These are phyloP conservation scores for Lentinula sp. DNA, from an alignment of 768 basidiomycete genomes.

Conservation along the genomic window DNA sequence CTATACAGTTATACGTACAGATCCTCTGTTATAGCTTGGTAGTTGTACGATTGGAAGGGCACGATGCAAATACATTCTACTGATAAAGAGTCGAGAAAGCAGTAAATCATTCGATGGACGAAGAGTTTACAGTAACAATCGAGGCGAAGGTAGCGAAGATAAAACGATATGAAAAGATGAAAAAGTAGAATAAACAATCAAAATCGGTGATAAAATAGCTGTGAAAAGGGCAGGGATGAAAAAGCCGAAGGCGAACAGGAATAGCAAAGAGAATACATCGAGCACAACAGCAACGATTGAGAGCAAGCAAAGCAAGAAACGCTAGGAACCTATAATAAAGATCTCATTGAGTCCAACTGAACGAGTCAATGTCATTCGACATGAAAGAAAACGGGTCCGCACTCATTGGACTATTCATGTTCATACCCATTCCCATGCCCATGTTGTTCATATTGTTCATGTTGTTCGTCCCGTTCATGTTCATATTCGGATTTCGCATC, in stretches of 20 bases:
- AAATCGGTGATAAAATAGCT: neutral
- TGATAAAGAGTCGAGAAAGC: no score
- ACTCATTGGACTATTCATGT: slow-evolving; percentile 12
- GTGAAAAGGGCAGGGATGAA: neutral
- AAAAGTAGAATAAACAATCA: neutral
- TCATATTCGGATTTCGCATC: slow-evolving; percentile 3
- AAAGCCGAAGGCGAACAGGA: slow-evolving; percentile 11
- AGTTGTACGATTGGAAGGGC: slow-evolving; percentile 7
- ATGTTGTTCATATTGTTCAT: slow-evolving; percentile 2
- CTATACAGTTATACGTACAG: slow-evolving; percentile 6
- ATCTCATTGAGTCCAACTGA: slow-evolving; percentile 49
- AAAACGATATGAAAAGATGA: slow-evolving; percentile 14
- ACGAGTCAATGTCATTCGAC: slow-evolving; percentile 48
- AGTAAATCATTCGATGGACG: no score
- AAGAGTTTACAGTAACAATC: slow-evolving; percentile 8
- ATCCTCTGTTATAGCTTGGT: neutral
- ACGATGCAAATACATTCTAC: no score
- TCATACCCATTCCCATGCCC: slow-evolving; percentile 3
- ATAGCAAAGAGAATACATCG: slow-evolving; percentile 10
- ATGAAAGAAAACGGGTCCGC: slow-evolving; percentile 31
- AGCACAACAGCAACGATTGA: neutral
- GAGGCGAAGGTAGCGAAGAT: slow-evolving; percentile 13
- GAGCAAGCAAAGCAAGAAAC: slow-evolving; percentile 6
- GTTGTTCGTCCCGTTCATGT: slow-evolving; percentile 1
- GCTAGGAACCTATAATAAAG: slow-evolving; percentile 7